Evolutionary conservation across 2,329 filamentous ascomycete genomes (phyloP).

Genomic region (Fusarium vanettenii): DNA sequence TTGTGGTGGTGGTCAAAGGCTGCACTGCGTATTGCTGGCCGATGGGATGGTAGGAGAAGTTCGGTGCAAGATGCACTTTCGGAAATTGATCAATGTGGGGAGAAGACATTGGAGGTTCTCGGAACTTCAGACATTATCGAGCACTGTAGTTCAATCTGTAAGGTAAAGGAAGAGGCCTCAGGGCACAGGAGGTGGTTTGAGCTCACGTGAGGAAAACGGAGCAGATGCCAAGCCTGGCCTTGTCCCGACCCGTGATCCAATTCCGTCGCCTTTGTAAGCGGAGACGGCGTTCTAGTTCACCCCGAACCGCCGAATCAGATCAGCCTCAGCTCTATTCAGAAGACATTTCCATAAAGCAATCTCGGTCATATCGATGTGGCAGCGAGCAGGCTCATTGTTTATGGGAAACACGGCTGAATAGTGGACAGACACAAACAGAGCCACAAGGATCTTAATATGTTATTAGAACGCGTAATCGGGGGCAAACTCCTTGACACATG

Average conservation of each 20-base stretch:
- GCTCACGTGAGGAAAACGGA: background rate
- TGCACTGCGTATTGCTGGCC: background rate
- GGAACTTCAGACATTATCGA: background rate
- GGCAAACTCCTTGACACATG: background rate
- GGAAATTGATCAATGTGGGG: background rate
- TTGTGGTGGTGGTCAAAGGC: background rate
- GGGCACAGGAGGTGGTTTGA: background rate
- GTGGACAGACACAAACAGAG: background rate
- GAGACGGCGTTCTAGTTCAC: background rate
- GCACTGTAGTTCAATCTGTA: background rate
- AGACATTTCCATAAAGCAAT: background rate
- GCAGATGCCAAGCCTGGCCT: background rate
- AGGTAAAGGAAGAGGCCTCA: background rate
- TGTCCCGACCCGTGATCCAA: background rate
- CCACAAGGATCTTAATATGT: background rate
- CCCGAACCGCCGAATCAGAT: background rate
- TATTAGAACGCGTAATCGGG: background rate
- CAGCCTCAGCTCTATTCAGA: background rate
- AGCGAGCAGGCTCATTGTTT: background rate
- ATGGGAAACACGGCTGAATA: background rate
- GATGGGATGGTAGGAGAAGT: background rate
- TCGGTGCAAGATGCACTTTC: background rate
- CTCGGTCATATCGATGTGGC: background rate
- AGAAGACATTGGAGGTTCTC: background rate
- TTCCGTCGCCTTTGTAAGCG: background rate